Evolutionary conservation across 768 basidiomycete species (phyloP).

Genomic region (Cubamyces sp.): DNA sequence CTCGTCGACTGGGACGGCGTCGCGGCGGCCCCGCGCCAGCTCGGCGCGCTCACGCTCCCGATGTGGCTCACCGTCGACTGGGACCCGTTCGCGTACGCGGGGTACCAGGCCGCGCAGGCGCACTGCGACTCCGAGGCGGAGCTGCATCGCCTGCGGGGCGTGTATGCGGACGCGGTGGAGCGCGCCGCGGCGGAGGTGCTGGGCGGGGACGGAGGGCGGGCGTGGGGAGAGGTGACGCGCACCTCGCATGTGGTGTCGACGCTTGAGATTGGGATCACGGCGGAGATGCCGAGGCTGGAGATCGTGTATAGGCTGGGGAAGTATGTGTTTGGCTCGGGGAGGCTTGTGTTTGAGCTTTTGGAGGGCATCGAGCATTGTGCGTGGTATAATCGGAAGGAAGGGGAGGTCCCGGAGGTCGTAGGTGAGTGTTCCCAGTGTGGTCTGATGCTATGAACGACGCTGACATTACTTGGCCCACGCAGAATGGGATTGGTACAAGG

Average conservation of each 20-base stretch:
- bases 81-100: conserved; percentile 4
- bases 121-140: background rate
- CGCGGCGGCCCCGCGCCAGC: background rate
- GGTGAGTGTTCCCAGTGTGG: too few species aligned
- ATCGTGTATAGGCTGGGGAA: background rate
- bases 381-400: background rate
- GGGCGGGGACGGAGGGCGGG: background rate
- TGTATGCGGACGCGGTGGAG: conserved; percentile 3
- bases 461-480: too few species aligned
- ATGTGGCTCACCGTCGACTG: conserved; percentile 11
- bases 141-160: background rate
- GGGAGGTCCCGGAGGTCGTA: background rate
- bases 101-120: background rate
- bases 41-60: conserved; percentile 7
- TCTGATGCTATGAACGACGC: too few species aligned
- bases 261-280: background rate
- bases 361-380: conserved; percentile 7
- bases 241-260: conserved; percentile 11
- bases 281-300: background rate
- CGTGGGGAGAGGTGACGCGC: background rate
- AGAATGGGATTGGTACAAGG: background rate
- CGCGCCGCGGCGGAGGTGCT: background rate
- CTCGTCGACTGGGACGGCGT: conserved; percentile 13
- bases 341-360: background rate
- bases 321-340: conserved; percentile 10